A percentile compares a stretch with the other conserved stretches of the same genome.
phyloP scores from a whole-genome alignment of 2,329 filamentous ascomycete genomes.

The Neobulgaria alba region DNA sequence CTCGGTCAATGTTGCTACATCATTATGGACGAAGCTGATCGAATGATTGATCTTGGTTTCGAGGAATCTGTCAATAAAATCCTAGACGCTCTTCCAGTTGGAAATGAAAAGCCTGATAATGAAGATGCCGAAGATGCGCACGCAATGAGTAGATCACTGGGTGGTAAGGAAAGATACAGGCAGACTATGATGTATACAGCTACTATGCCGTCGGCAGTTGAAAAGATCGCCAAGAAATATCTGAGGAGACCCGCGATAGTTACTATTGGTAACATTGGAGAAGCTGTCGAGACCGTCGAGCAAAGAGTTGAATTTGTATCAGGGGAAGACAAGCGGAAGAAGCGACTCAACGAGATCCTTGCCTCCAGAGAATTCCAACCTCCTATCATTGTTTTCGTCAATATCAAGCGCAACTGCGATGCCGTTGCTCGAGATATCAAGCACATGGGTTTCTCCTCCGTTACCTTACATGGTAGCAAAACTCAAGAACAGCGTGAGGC shows the following conservation, averaged over 20 bases:
- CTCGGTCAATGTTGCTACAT: slow-evolving; percentile 96
- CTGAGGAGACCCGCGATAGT: slow-evolving; percentile 87
- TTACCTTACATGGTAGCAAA: slow-evolving; percentile 91
- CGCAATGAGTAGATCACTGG: slow-evolving; percentile 75
- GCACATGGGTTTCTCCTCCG: slow-evolving; percentile 80
- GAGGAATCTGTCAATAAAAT: slow-evolving; percentile 98
- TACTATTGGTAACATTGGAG: slow-evolving; percentile 87
- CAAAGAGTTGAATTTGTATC: slow-evolving; percentile 88
- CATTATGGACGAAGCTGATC: slow-evolving; percentile 98
- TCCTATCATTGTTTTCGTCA: slow-evolving; percentile 98
- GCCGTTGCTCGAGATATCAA: slow-evolving; percentile 91
- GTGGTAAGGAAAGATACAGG: slow-evolving; percentile 70
- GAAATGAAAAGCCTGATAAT: slow-evolving; percentile 90
- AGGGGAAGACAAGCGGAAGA: slow-evolving; percentile 94
- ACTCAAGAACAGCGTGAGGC: slow-evolving; percentile 97
- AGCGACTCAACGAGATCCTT: slow-evolving; percentile 86
- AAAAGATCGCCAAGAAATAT: slow-evolving; percentile 96
- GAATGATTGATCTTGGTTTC: slow-evolving; percentile 98
- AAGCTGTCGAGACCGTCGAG: slow-evolving; percentile 96
- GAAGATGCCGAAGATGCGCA: slow-evolving; percentile 81
- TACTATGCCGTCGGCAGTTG: slow-evolving; percentile 88
- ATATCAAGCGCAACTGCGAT: slow-evolving; percentile 98
- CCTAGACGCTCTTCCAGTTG: slow-evolving; percentile 82
- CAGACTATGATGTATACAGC: slow-evolving; percentile 99
- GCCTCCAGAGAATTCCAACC: slow-evolving; percentile 69